Evolutionary conservation across 495 filamentous ascomycete species (phyloP), one percentile per base, ranked within the genome.

Genomic region (Viridothelium virens): DNA sequence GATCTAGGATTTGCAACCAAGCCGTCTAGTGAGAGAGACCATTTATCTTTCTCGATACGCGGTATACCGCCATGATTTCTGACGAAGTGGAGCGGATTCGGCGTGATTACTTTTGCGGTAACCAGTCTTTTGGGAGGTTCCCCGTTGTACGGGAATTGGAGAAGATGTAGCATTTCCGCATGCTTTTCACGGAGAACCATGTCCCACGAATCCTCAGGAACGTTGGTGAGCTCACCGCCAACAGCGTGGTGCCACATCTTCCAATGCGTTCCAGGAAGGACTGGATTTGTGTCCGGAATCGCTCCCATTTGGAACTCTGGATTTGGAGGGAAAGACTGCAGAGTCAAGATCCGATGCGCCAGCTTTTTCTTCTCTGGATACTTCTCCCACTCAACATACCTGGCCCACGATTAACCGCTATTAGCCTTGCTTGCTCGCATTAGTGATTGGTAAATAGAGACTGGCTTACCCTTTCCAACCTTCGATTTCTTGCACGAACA

Each of bases 61-160:
- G 87, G 87, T 48, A 90, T 84, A 0, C 84, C 83, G 18, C 86
- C 86, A 65, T 89, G 87, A 65, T 89, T 90, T 25, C 87, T 82
- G 0, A 90, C 84, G 66, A 87, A 89, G 68, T 84, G 82, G 6
- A 86, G 77, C 4, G 78, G 63, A 62, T 87, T 89, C 0, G 79
- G 78, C 0, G 86, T 89, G 68, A 90, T 78, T 2, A 76, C 74
- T n/a, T 82, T 75, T 25, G 76, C 71, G 0, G 80, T 82, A 3
- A 81, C 74, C 1, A 80, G 76, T 63, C 68, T 75, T 67, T 74
- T 31, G 7, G 84, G 85, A 0, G 86, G 81, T 66, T 90, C 87
- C 7, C 86, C 87, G 53, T 89, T 89, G 75, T 89, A 89, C 0
- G 86, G 87, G 67, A 89, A 90, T 68, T 88, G 81, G 2, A 90